Base-by-base conservation (phyloP, 2,329 filamentous ascomycete genomes). In the Penicillium sp. region DNA sequence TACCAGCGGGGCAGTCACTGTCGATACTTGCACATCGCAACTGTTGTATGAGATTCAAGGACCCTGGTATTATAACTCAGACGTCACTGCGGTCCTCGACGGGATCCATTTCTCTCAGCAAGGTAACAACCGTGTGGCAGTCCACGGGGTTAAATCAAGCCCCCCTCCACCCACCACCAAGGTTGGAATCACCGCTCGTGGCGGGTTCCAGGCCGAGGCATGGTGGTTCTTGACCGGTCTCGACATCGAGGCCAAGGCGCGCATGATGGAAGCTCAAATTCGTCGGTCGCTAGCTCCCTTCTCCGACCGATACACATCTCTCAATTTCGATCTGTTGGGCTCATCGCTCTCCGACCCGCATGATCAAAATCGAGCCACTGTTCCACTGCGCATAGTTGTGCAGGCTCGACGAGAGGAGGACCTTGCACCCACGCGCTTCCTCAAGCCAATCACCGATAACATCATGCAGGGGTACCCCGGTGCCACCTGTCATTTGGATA, bases 31-130 rank as follows among this genome's bases (percentile, higher is more conserved):
- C 51, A 76, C 76, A 0, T 79, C 76, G 3, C 81, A 84, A 55
- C 68, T 83, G 3, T 60, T 83, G 2, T 83, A 82, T 60, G 80
- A 83, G 63, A 78, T 82, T 14, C 80, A 82, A 58, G 81, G 81
- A 5, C 79, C 78, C 0, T 79, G 76, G 73, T 85, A 85, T 63
- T 81, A 77, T 72, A 83, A 84, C 67, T 79, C 77, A 0, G 82
- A 84, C 57, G 81, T 84, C 29, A 82, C 78, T 0, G 82, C 82
- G 0, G 62, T 81, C 13, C 68, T 85, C 13, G 70, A 76, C 44
- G 70, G 77, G n/a, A 69, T 83, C 36, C 76, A 73, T 53, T 81
- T 86, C 55, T 77, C 81, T 44, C 76, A 85, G 49, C 53, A 80
- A 5, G 76, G 74, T 1, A 67, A 68, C 16, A 77, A 84, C 58